A percentile compares a stretch with the other conserved stretches of the same genome.
Conservation (phyloP, 1,284 basidiomycete genomes). For the Ustilago shanxiensis region DNA sequence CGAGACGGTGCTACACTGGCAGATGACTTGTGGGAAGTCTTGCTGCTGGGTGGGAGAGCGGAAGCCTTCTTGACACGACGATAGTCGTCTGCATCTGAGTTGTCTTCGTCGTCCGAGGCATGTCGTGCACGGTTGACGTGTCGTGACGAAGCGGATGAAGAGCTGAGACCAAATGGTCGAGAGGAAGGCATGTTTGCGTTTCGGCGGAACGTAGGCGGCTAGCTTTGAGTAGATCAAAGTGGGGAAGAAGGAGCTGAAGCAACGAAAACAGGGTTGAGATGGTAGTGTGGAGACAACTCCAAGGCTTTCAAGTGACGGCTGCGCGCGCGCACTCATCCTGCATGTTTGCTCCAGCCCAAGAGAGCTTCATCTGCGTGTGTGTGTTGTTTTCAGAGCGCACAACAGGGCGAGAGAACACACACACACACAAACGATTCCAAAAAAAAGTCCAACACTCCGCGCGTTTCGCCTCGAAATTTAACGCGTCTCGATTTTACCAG, state of each 20-base stretch:
- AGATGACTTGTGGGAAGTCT: constrained; percentile 15
- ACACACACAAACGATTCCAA: background rate
- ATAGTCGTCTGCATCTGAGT: constrained; percentile 33
- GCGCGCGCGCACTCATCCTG: background rate
- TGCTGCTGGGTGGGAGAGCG: constrained; percentile 10
- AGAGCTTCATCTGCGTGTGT: background rate
- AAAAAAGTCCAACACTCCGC: constrained; percentile 4
- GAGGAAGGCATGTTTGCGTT: constrained; percentile 35
- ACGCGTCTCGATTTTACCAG: background rate
- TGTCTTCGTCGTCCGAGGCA: constrained; percentile 35
- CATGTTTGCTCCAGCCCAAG: background rate
- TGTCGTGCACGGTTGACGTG: constrained; percentile 26
- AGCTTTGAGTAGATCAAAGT: background rate
- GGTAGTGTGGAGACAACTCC: constrained; percentile 5
- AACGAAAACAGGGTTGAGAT: background rate
- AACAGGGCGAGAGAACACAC: too few relatives aligned
- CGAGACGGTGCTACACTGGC: constrained; percentile 7
- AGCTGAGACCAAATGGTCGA: constrained; percentile 32
- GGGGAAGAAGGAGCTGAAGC: background rate
- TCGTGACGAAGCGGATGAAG: constrained; percentile 40
- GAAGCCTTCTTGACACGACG: constrained; percentile 25
- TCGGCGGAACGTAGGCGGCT: background rate
- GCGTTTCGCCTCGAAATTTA: background rate
- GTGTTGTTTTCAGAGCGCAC: constrained; percentile 3
- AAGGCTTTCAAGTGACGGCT: background rate